Percentiles rank a stretch among this genome's conserved stretches.
Conservation (phyloP, 129 eudicot species). For the Mikania micrantha region DNA sequence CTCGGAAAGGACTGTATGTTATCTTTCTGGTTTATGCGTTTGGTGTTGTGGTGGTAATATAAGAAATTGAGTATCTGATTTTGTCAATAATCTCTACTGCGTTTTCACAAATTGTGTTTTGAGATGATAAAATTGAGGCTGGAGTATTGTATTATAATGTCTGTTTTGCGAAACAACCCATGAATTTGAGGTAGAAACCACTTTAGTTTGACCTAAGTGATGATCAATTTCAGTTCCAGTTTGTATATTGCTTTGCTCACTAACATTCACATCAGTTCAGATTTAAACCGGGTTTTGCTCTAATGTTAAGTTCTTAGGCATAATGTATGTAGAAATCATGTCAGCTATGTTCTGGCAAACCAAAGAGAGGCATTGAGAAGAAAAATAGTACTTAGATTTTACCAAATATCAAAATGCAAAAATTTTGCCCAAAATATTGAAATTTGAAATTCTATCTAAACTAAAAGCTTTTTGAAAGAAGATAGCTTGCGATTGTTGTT, state of each 20-base stretch:
- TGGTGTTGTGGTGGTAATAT: neutral
- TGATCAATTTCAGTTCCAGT: neutral
- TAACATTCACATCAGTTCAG: neutral
- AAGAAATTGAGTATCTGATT: neutral
- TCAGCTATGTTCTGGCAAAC: neutral
- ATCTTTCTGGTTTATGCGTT: neutral
- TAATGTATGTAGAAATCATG: neutral
- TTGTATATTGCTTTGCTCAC: neutral
- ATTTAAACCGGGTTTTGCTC: neutral
- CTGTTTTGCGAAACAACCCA: neutral
- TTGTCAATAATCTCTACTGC: neutral
- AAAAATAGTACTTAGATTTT: neutral
- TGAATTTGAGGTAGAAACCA: neutral
- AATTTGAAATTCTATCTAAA: neutral
- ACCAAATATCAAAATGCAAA: neutral
- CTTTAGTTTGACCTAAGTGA: neutral
- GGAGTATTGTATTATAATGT: neutral
- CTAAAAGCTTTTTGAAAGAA: neutral
- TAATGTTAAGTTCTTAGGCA: neutral
- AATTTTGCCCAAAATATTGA: neutral
- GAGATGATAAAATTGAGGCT: neutral
- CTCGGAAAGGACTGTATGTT: conserved; percentile 87
- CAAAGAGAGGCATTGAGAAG: neutral
- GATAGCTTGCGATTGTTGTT: neutral
- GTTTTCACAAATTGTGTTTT: neutral